Base-by-base conservation (phyloP, 768 basidiomycete genomes). In the Wakefieldia striispora region DNA sequence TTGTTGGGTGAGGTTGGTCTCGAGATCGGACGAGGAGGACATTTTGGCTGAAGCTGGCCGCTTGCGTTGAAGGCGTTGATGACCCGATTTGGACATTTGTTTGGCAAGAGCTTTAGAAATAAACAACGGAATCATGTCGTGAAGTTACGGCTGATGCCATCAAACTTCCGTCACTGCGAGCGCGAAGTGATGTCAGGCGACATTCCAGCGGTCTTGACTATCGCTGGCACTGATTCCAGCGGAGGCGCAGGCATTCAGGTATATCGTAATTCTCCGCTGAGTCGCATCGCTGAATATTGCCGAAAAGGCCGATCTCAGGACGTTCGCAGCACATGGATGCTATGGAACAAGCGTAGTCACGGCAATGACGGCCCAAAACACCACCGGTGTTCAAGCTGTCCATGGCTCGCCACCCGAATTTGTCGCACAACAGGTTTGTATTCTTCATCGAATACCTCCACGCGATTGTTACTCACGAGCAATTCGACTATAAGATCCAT, bases 201-300 rank as follows among this genome's bases (percentile, higher is more conserved):
- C 4, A 27, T 50, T 4, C 72, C 69, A 2, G 64, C 75, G 1
- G 72, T 87, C 1, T 62, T 91, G 47, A 86, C 87, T 0, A 89
- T 91, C 8, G 88, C 88, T 17, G 86, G 91, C 8, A 83, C 88
- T 13, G 93, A 95, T 60, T 81, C 84, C 2, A 80, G 88, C 26
- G 91, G 90, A 20, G 92, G 93, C 1, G 92, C 93, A 26, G 94
- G 93, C 0, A 91, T 97, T 21, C 93, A 95, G 73, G 90, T 86
- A 54, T 55, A 69, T 37, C 9, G 48, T 27, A 54, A 26, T 3
- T 26, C 3, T 24, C 5, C 27, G 10, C 10, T 9, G 14, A n/a
- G n/a, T n/a, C n/a, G n/a, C n/a, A 27, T n/a, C 8, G 21, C 39
- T 39, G 14, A 54, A 16, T 13, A 29, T 16, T 21, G 6, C 12